A percentile compares a stretch with the other conserved stretches of the same genome.
Evolutionary conservation across 208 protist species (phyloP).

Genomic region (Lotmaria passim): DNA sequence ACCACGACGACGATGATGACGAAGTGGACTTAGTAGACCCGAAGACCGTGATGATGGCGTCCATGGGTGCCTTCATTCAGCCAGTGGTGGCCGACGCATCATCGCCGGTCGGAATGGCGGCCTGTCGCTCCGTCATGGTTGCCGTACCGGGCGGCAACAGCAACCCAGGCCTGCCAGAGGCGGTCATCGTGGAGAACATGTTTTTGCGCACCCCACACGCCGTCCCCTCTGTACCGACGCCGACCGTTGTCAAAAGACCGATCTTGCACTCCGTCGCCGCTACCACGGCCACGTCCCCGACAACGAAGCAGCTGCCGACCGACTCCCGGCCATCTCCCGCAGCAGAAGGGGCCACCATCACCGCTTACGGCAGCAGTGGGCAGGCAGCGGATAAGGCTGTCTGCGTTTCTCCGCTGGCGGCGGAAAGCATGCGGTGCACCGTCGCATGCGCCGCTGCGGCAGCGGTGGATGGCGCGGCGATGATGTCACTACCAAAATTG

Average conservation of each 20-base stretch:
- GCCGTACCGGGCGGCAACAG: constrained; percentile 25
- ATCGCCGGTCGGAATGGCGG: constrained; percentile 24
- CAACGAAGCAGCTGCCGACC: no score
- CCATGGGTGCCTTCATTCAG: constrained; percentile 38
- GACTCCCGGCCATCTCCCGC: not conserved
- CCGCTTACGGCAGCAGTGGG: not conserved
- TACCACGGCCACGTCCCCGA: not conserved
- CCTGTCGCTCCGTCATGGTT: constrained; percentile 35
- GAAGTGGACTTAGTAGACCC: constrained; percentile 12
- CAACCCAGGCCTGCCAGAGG: constrained; percentile 39
- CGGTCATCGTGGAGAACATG: constrained; percentile 36
- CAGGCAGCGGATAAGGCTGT: not conserved
- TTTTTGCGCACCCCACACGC: constrained; percentile 33
- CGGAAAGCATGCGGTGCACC: not conserved
- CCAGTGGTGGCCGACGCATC: constrained; percentile 36
- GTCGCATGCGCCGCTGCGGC: not conserved
- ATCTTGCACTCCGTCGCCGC: no score
- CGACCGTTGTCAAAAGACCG: constrained; percentile 4
- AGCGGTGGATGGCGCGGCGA: not conserved
- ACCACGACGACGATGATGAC: not conserved
- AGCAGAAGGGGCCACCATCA: no score
- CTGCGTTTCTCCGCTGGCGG: not conserved
- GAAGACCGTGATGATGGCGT: constrained; percentile 44
- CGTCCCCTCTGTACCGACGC: not conserved
- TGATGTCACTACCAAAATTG: not conserved